These are phyloP conservation scores for Phytophthora foliorum DNA, from an alignment of 352 stramenopile genomes.

Conservation along the genomic window DNA sequence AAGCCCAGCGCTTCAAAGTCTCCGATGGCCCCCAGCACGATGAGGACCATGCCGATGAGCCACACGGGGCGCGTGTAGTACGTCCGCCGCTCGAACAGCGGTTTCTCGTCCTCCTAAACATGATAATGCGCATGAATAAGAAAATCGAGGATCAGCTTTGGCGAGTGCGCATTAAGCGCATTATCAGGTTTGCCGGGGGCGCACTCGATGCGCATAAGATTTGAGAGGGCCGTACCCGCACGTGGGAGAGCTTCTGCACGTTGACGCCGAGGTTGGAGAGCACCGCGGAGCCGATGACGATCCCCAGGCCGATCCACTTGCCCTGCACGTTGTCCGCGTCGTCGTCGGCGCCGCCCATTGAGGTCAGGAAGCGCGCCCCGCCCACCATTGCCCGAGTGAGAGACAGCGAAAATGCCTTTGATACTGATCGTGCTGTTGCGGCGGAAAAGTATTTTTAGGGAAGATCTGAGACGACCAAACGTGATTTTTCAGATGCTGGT, in stretches of 20 bases:
- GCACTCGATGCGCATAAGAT: conserved; percentile 17
- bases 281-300: conserved; percentile 84
- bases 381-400: conserved; percentile 20
- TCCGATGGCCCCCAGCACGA: conserved; percentile 83
- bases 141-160: conserved; percentile 3
- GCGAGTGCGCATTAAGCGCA: conserved; percentile 12
- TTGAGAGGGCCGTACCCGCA: conserved; percentile 55
- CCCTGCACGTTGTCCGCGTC: conserved; percentile 65
- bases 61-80: conserved; percentile 90
- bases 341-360: conserved; percentile 21
- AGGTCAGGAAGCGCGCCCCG: conserved; percentile 35
- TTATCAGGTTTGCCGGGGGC: conserved; percentile 11
- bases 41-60: conserved; percentile 83
- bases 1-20: conserved; percentile 92
- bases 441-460: conserved; percentile 27
- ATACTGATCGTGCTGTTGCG: conserved; percentile 19
- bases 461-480: conserved; percentile 32
- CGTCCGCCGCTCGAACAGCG: conserved; percentile 65
- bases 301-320: conserved; percentile 86
- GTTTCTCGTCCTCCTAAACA: conserved; percentile 69
- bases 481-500: conserved; percentile 22
- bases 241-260: conserved; percentile 89
- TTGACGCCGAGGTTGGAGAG: conserved; percentile 89
- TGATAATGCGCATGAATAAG: conserved; percentile 13
- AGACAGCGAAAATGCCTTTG: conserved; percentile 18